Evolutionary conservation across 2,329 filamentous ascomycete species (phyloP).

Genomic region (Xylariaceae sp.): DNA sequence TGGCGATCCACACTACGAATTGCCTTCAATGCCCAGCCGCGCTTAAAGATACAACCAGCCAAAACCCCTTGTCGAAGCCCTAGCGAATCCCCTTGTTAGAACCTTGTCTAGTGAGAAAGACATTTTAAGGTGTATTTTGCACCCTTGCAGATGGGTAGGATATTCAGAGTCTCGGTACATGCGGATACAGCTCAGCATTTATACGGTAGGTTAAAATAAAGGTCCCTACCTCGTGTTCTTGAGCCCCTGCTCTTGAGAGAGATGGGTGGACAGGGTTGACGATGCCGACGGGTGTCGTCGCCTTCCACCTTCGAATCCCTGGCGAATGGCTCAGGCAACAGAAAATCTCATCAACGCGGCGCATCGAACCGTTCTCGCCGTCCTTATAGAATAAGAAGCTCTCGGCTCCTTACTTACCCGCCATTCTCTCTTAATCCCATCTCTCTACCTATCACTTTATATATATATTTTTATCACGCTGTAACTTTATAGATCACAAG

Average conservation of each 20-base stretch:
- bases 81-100: too few species aligned
- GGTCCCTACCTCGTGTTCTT: constrained; percentile 12
- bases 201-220: constrained; percentile 8
- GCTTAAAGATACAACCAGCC: too few species aligned
- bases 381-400: constrained; percentile 12
- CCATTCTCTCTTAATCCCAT: constrained; percentile 6
- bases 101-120: too few species aligned
- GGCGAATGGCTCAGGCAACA: constrained; percentile 4
- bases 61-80: too few species aligned
- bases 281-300: constrained; percentile 5
- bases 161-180: constrained; percentile 8
- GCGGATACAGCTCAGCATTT: constrained; percentile 10
- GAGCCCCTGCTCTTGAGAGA: constrained; percentile 8
- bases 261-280: constrained; percentile 9
- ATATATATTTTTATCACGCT: background rate
- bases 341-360: background rate
- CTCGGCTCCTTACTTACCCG: background rate
- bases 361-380: constrained; percentile 1
- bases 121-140: too few species aligned
- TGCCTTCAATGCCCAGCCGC: too few species aligned
- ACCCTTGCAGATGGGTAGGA: too few species aligned
- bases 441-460: background rate
- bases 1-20: too few species aligned
- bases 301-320: constrained; percentile 4
- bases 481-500: constrained; percentile 5